Conservation (phyloP, 2,329 filamentous ascomycete species). For the Talaromyces piceae region DNA sequence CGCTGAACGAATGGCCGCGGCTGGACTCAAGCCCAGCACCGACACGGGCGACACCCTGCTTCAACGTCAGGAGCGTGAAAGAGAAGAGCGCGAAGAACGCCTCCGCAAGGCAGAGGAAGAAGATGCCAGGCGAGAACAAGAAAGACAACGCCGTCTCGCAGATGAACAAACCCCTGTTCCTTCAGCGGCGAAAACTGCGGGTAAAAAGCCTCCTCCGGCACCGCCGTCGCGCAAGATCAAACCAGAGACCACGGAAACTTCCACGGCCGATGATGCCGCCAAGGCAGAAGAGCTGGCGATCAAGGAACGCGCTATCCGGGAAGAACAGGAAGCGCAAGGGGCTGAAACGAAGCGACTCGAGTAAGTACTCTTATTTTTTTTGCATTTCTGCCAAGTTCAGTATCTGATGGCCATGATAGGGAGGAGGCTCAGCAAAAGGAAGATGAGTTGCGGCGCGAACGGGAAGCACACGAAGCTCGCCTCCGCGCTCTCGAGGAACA, state of each 20-base stretch:
- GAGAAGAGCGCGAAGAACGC: constrained; percentile 77
- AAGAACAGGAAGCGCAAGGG: constrained; percentile 69
- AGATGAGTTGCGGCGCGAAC: constrained; percentile 70
- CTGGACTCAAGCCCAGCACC: constrained; percentile 77
- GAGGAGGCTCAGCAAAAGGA: constrained; percentile 67
- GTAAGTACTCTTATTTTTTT: constrained; percentile 51
- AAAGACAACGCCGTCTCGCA: constrained; percentile 73
- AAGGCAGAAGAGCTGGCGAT: constrained; percentile 55
- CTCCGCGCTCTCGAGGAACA: constrained; percentile 88
- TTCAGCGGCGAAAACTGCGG: constrained; percentile 47
- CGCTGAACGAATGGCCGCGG: constrained; percentile 87
- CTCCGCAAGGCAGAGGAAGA: constrained; percentile 88
- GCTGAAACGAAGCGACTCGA: constrained; percentile 68
- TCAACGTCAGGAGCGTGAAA: constrained; percentile 83
- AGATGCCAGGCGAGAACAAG: constrained; percentile 78
- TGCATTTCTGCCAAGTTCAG: background rate
- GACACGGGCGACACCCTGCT: constrained; percentile 74
- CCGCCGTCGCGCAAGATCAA: constrained; percentile 64
- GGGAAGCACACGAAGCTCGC: constrained; percentile 71
- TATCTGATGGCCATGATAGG: constrained; percentile 41
- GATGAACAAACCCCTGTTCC: constrained; percentile 63
- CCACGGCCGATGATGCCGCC: constrained; percentile 47
- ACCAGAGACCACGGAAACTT: constrained; percentile 47
- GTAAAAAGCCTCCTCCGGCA: constrained; percentile 65
- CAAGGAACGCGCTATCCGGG: constrained; percentile 49